Evolutionary conservation across 768 basidiomycete genomes (phyloP), one percentile per base, ranked within the genome.

Genomic region (Fistulinella prunicolor): DNA sequence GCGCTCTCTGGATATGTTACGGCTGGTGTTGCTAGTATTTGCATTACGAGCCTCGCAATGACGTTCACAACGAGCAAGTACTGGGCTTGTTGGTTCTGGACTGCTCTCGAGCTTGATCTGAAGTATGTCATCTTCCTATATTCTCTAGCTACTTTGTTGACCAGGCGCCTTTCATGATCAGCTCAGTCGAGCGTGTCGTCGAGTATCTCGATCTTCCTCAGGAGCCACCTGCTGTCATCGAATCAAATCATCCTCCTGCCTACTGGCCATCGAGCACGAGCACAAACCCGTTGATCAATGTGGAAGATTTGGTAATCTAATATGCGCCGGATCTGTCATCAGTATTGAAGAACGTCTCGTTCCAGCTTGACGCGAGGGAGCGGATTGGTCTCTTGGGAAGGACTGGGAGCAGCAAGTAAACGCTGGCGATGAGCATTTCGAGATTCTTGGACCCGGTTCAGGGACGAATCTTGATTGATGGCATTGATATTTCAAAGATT

Each of bases 151-250:
- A 10, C 23, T 17, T 20, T 35, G 42, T 40, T 54, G 48, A 29
- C 61, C 40, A 42, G 17, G 52, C 13, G 39, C 10, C 32, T 29
- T 45, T 24, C 13, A 6, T 8, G 9, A 36, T 13, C 44, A 90
- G 88, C 71, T 86, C 89, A 10, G 90, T 95, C 5, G 93, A 97
- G 65, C 87, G 94, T 49, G 78, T 94, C 13, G 82, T 91, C 7
- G 93, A 95, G 73, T 95, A 94, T 71, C 81, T 95, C 21, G 80
- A 89, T 43, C 75, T 96, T 6, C 91, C 91, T 0, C 89, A 92
- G 64, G 92, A 95, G 61, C 86, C 94, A 0, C 82, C 89, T 3
- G 75, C 83, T 0, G 60, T 86, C 49, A 85, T 93, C 41, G 85
- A 91, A 54, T 76, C 77, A 0, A 79, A 77, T 47, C 80, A 89